Percentiles rank a stretch among this genome's conserved stretches.
phyloP scores from a whole-genome alignment of 1,139 yeast species.

The Yamadazyma sp. region DNA sequence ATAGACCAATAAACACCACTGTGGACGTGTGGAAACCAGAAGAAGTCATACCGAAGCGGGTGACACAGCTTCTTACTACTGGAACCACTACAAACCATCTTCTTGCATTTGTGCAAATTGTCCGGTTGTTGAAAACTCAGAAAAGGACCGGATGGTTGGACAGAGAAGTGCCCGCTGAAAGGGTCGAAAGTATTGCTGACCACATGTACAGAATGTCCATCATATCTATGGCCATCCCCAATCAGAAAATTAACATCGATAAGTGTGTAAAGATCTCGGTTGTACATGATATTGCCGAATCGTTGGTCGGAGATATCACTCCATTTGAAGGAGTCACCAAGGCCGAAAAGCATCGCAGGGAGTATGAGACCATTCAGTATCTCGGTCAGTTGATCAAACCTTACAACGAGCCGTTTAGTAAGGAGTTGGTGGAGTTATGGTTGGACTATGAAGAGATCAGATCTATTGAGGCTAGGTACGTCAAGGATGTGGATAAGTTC shows the following conservation, averaged over 20 bases:
- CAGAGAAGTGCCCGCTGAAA: constrained; percentile 51
- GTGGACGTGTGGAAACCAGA: constrained; percentile 56
- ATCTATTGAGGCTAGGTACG: constrained; percentile 80
- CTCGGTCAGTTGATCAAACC: constrained; percentile 60
- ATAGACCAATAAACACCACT: constrained; percentile 7
- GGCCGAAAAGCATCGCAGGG: constrained; percentile 76
- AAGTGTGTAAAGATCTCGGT: constrained; percentile 85
- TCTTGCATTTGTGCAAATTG: constrained; percentile 72
- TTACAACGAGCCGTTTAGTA: constrained; percentile 62
- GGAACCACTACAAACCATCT: constrained; percentile 44
- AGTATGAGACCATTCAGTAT: constrained; percentile 69
- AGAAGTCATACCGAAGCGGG: constrained; percentile 53
- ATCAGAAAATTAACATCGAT: constrained; percentile 30
- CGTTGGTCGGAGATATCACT: constrained; percentile 92
- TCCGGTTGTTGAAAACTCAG: constrained; percentile 73
- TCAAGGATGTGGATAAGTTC: constrained; percentile 91
- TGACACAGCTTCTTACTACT: constrained; percentile 39
- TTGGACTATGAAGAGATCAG: constrained; percentile 86
- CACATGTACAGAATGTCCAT: constrained; percentile 97
- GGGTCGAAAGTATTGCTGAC: constrained; percentile 79
- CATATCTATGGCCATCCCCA: constrained; percentile 70
- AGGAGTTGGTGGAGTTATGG: constrained; percentile 75
- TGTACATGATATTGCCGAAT: constrained; percentile 92
- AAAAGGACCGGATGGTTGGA: constrained; percentile 95
- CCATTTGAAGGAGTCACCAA: constrained; percentile 77